Base-by-base conservation (phyloP, 805 yeast species). In the Starmerella tilneyi region DNA sequence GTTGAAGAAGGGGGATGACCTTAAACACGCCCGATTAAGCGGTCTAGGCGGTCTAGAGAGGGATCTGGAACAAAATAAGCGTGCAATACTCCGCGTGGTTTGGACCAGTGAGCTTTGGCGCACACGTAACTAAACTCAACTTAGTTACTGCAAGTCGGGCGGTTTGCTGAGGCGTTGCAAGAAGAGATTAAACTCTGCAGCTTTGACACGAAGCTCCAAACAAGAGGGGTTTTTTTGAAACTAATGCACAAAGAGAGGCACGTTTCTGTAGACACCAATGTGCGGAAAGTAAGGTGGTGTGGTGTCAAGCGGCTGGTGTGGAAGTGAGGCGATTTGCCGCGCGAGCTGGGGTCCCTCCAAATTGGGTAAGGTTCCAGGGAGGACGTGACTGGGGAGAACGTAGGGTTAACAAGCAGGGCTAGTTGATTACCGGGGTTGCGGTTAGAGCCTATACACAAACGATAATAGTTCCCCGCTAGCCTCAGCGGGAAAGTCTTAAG, bases 121-220 rank as follows among this genome's bases (percentile, higher is more conserved):
- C 40, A 36, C 22, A 15, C 40, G 40, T 17, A 36, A 36, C 40
- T 36, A 15, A 36, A 36, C 40, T 36, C 24, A 36, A 36, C 40
- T 16, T 36, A 23, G 40, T 36, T 36, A 7, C 22, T 7, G 31
- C 6, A 7, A 7, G 22, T 9, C 15, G 15, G 21, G 40, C 30
- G 28, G 29, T 16, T n/a, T n/a, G n/a, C n/a, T n/a, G n/a, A n/a
- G n/a, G n/a, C n/a, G n/a, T n/a, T n/a, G n/a, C n/a, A n/a, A n/a
- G n/a, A n/a, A n/a, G n/a, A n/a, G n/a, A n/a, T n/a, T n/a, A n/a
- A n/a, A n/a, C n/a, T n/a, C n/a, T n/a, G n/a, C n/a, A n/a, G n/a
- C n/a, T n/a, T n/a, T n/a, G n/a, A n/a, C 27, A 9, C 11, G 27
- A 11, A 24, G 27, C 8, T 24, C 11, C 27, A 24, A 24, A 11